Base-by-base conservation (phyloP, 2,329 filamentous ascomycete genomes). In the Aspergillus tubingensis region DNA sequence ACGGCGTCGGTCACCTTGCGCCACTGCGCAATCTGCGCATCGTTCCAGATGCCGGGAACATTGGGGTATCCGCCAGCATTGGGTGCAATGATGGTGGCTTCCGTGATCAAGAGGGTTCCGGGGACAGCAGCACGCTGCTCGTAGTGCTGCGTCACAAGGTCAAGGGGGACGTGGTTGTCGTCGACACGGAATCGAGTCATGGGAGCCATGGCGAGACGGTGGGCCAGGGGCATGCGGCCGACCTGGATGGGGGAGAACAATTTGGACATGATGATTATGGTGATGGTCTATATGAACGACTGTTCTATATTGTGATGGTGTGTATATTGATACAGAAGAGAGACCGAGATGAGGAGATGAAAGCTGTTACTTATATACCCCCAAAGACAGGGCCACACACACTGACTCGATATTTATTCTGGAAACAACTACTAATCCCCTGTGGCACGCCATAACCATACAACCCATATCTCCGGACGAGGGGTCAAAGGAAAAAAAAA, bases 21-120 rank as follows among this genome's bases (percentile, higher is more conserved):
- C 88, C 88, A 91, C 0, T 78, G 83, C 1, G 78, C 79, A 44
- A 88, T 79, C 61, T 89, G 86, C n/a, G 78, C 80, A 0, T 80
- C 73, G 19, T 71, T 83, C 68, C 80, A 88, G 67, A 88, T 85
- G 25, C 85, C 86, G 0, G 88, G 86, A 1, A 82, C 78, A 62
- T 85, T 82, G 41, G 74, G 73, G 65, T 80, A 82, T 44, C 82
- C 79, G 49, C 81, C 81, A 41, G 75, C 79, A 64, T 78, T 76
- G 5, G 75, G 66, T 68, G 71, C 82, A 71, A 77, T 84, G 74
- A 80, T 80, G 7, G 83, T 84, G 0, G 80, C 85, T 70, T 89
- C 86, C 3, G 81, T 82, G 65, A 89, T 82, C 44, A 88, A 72
- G 2, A 89, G 74, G 1, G 84, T 86, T 23, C 85, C 85, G 4